Conservation (phyloP, 768 basidiomycete genomes). For the Amanita polypyramis region DNA sequence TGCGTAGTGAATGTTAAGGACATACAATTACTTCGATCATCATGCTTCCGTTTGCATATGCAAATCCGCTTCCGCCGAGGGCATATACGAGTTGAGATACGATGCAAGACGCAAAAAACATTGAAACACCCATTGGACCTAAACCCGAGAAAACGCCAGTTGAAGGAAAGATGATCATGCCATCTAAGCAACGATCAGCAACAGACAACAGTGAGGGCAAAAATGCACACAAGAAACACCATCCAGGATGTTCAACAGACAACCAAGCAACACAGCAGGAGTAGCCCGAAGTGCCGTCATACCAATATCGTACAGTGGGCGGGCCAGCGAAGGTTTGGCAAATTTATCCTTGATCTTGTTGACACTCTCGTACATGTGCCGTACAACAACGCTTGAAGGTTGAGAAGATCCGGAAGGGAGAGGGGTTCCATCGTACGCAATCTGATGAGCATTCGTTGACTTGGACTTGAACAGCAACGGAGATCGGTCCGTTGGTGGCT, state of each 20-base stretch:
- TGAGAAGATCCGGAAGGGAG: background rate
- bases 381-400: conserved; percentile 2
- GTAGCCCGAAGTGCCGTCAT: conserved; percentile 33
- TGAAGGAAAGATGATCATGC: conserved; percentile 93
- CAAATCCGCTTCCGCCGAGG: conserved; percentile 80
- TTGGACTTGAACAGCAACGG: background rate
- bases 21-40: conserved; percentile 97
- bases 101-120: conserved; percentile 86
- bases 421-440: background rate
- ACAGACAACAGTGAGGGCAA: background rate
- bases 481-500: background rate
- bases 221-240: conserved; percentile 73
- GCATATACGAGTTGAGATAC: conserved; percentile 80
- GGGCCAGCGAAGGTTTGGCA: background rate
- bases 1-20: conserved; percentile 9
- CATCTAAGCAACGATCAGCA: conserved; percentile 39
- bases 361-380: background rate
- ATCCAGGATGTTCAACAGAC: conserved; percentile 83
- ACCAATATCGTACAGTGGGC: conserved; percentile 13
- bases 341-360: background rate
- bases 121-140: conserved; percentile 85
- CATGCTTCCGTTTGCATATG: conserved; percentile 88
- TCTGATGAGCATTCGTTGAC: background rate
- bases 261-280: conserved; percentile 82
- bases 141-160: conserved; percentile 70